These are phyloP conservation scores for Fomitopsis serialis DNA, from an alignment of 768 basidiomycete species.

Conservation along the genomic window DNA sequence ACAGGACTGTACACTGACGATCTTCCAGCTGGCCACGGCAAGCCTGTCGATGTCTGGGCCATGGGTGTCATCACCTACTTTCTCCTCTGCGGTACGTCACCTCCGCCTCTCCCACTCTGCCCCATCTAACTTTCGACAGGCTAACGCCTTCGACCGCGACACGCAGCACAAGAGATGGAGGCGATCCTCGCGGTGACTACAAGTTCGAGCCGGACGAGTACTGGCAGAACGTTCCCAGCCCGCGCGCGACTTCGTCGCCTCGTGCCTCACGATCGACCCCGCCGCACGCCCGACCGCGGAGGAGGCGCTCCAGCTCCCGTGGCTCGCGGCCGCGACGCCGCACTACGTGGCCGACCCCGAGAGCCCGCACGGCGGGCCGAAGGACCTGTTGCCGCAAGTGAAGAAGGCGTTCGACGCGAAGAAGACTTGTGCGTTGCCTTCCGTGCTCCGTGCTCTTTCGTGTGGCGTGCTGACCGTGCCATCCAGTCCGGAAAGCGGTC, in stretches of 20 bases:
- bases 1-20: not conserved
- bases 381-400: constrained; percentile 83
- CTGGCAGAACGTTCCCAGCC: constrained; percentile 80
- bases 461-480: constrained; percentile 5
- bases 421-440: constrained; percentile 59
- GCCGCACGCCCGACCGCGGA: constrained; percentile 71
- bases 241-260: constrained; percentile 76
- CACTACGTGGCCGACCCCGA: constrained; percentile 67
- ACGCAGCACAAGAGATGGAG: constrained; percentile 87
- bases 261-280: constrained; percentile 86
- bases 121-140: constrained; percentile 38
- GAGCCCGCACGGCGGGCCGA: constrained; percentile 52
- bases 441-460: not conserved
- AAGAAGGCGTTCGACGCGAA: constrained; percentile 87
- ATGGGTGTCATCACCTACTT: constrained; percentile 99
- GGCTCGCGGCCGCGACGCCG: constrained; percentile 67
- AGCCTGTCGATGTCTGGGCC: constrained; percentile 95
- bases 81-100: constrained; percentile 59
- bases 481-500: constrained; percentile 83
- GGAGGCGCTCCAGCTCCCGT: constrained; percentile 69
- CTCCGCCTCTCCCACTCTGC: not conserved
- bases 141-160: constrained; percentile 98
- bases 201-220: constrained; percentile 87
- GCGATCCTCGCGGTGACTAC: constrained; percentile 91
- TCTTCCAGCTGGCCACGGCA: constrained; percentile 75